Conservation (phyloP, 352 stramenopile species). For the Globisporangium middletonii region DNA sequence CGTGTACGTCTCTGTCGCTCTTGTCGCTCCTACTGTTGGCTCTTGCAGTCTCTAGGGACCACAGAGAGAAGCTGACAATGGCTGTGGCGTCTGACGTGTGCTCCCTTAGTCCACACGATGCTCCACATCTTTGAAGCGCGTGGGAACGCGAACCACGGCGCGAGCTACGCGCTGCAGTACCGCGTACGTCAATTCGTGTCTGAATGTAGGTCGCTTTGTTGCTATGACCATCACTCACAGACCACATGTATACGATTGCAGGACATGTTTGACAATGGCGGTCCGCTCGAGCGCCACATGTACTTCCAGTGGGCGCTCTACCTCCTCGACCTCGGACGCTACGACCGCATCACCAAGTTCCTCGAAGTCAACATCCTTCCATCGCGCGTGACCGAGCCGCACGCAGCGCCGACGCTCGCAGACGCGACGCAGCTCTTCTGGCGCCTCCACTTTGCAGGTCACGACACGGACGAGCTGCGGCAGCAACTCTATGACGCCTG, state of each 20-base stretch:
- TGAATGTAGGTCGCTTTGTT: neutral
- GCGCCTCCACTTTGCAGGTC: slow-evolving; percentile 71
- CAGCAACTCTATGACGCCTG: slow-evolving; percentile 58
- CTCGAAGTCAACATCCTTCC: slow-evolving; percentile 67
- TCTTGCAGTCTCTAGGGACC: too few relatives aligned
- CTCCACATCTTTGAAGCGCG: slow-evolving; percentile 69
- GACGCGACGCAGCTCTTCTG: slow-evolving; percentile 82
- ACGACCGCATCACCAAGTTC: slow-evolving; percentile 80
- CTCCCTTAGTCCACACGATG: slow-evolving; percentile 60
- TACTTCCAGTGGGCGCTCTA: slow-evolving; percentile 84
- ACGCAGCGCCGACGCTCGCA: slow-evolving; percentile 51
- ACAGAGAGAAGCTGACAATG: too few relatives aligned
- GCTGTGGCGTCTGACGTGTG: neutral
- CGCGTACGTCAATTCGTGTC: slow-evolving; percentile 21
- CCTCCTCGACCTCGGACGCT: slow-evolving; percentile 73
- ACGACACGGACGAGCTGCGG: slow-evolving; percentile 46
- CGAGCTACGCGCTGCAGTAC: slow-evolving; percentile 79
- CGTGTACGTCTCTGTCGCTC: slow-evolving; percentile 46
- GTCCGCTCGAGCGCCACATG: slow-evolving; percentile 59
- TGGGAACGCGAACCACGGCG: slow-evolving; percentile 80
- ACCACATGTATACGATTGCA: neutral
- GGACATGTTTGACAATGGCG: slow-evolving; percentile 72
- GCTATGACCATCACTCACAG: too few relatives aligned
- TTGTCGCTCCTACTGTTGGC: neutral
- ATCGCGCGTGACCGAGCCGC: slow-evolving; percentile 31